These are phyloP conservation scores for Aspergillus diversus DNA, from an alignment of 495 filamentous ascomycete species.

Conservation along the genomic window DNA sequence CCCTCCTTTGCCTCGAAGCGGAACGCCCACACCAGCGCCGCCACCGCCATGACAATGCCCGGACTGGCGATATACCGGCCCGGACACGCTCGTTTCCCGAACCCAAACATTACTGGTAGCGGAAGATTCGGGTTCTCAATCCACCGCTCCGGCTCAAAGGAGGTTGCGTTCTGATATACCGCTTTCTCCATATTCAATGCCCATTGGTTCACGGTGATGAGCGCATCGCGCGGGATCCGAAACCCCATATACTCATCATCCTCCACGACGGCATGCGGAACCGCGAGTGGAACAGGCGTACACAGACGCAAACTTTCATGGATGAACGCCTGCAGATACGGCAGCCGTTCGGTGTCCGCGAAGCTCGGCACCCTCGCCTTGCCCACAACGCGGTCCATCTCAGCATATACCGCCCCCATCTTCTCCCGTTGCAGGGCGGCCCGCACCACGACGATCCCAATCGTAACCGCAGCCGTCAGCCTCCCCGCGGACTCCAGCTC, in stretches of 20 bases:
- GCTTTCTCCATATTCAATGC: not conserved
- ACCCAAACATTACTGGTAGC: not conserved
- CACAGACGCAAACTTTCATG: not conserved
- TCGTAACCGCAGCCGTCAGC: not conserved
- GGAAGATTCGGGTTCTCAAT: not conserved
- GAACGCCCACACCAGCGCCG: not conserved
- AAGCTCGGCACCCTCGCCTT: not conserved
- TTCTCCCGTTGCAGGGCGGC: not conserved
- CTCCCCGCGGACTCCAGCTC: not conserved
- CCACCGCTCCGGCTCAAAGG: not conserved
- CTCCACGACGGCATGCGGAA: not conserved
- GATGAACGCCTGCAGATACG: not conserved
- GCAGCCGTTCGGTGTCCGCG: not conserved
- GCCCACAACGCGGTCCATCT: slow-evolving; percentile 1
- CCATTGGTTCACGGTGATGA: not conserved
- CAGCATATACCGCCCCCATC: slow-evolving; percentile 1
- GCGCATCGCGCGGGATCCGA: not conserved
- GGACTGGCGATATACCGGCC: not conserved
- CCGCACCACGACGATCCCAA: not conserved
- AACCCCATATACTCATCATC: slow-evolving; percentile 1
- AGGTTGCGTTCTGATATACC: not conserved
- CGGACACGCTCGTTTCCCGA: not conserved
- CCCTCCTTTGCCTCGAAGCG: not conserved
- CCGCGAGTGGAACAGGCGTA: not conserved
- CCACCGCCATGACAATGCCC: not conserved